Evolutionary conservation across 805 yeast genomes (phyloP).

Genomic region (Candida nanaspora): DNA sequence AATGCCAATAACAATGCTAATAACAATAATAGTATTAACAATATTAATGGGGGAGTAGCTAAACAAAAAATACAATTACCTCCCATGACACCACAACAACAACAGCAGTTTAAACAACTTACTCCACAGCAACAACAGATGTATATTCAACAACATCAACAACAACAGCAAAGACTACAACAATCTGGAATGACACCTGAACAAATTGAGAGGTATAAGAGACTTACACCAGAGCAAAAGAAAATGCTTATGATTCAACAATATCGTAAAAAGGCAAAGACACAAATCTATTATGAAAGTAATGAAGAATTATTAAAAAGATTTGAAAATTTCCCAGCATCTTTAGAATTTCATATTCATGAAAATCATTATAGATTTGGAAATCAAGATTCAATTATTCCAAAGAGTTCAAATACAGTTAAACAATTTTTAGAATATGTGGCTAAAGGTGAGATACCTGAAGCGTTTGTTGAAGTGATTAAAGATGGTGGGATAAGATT

Average conservation of each 20-base stretch:
- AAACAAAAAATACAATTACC: neutral
- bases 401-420: slow-evolving; percentile 69
- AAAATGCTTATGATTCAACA: slow-evolving; percentile 35
- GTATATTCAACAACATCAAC: neutral
- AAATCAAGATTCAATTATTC: slow-evolving; percentile 79
- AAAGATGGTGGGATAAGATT: slow-evolving; percentile 78
- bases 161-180: neutral
- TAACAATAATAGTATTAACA: neutral
- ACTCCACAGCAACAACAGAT: slow-evolving; percentile 1
- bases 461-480: slow-evolving; percentile 81
- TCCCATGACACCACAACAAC: neutral
- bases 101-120: slow-evolving; percentile 1
- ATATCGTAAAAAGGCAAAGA: slow-evolving; percentile 35
- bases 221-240: slow-evolving; percentile 32
- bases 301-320: slow-evolving; percentile 68
- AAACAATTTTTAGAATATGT: slow-evolving; percentile 76
- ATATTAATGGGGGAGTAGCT: no score
- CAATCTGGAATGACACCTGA: slow-evolving; percentile 2
- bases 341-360: slow-evolving; percentile 83
- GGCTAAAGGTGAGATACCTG: slow-evolving; percentile 77
- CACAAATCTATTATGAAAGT: slow-evolving; percentile 60
- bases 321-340: slow-evolving; percentile 70
- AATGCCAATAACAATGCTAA: neutral
- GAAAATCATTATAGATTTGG: slow-evolving; percentile 90
- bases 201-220: slow-evolving; percentile 20